Base-by-base conservation (phyloP, 352 stramenopile species). In the Phytophthora quininea region DNA sequence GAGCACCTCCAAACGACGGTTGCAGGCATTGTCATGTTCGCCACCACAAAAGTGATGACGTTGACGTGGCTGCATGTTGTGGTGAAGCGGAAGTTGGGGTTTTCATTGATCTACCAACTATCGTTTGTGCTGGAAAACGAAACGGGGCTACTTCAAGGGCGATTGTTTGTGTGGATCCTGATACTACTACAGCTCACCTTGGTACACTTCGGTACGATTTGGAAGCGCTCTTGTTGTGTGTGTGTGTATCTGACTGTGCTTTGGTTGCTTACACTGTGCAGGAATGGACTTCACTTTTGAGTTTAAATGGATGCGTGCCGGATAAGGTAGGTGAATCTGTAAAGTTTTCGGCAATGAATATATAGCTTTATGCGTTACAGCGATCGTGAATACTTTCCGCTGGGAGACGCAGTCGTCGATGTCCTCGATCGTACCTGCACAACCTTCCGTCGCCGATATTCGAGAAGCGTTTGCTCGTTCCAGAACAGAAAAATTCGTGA, bases 41-140 rank as follows among this genome's bases (percentile, higher is more conserved):
- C 63, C 0, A 52, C 29, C 15, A 38, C 35, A 4, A 33, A 66
- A 12, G 24, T 58, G 0, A 2, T 58, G 2, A 57, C 19, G 15
- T 27, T 70, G 37, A 3, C 61, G 1, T 45, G 29, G 27, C 15
- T 71, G 11, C 56, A 66, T n/a, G 2, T 53, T 5, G n/a, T 53
- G 1, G 1, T 70, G 1, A 71, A 61, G 3, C 63, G 56, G 12
- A 71, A 62, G 43, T 46, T 66, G 2, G 63, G 63, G 0, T 71
- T 71, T n/a, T 71, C 56, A 9, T 31, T 70, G 3, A 29, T 71
- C 12, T 61, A 57, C 12, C 56, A 71, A 1, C 19, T 47, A 6
- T 8, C 40, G 4, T 47, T 47, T 24, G 40, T 47, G 10, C 19
- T 47, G 2, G 40, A 47, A 14, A 47, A 8, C 12, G 40, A 47